These are phyloP conservation scores for Podaxis pistillaris DNA, from an alignment of 768 basidiomycete genomes.

Conservation along the genomic window DNA sequence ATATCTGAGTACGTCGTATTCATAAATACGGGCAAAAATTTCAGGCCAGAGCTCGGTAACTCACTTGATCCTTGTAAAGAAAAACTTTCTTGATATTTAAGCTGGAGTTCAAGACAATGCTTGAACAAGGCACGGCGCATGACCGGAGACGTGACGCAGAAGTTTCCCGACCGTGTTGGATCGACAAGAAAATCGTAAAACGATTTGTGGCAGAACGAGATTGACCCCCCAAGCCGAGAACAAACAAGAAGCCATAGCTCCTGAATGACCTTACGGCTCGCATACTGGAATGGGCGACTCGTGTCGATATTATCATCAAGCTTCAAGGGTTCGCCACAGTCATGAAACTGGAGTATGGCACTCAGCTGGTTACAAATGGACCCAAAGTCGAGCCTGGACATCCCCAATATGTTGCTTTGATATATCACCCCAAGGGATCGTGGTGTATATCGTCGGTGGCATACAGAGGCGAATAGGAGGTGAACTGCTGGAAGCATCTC, in stretches of 20 bases:
- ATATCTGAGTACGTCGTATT: not conserved
- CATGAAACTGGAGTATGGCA: not conserved
- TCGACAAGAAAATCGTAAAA: not conserved
- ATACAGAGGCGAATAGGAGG: conserved; percentile 19
- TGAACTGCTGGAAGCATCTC: conserved; percentile 32
- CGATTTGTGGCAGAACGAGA: conserved; percentile 5
- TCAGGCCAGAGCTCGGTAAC: not conserved
- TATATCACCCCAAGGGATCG: not conserved
- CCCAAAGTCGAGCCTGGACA: not conserved
- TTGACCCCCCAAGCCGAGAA: not conserved
- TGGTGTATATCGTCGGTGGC: not conserved
- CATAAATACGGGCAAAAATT: not conserved
- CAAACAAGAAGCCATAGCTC: not conserved
- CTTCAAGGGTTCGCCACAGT: not conserved
- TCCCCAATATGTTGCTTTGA: not conserved
- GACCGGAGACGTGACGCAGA: not conserved
- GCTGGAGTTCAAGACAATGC: not conserved
- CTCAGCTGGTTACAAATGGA: not conserved
- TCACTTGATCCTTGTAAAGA: not conserved
- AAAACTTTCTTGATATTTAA: not conserved
- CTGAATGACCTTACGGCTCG: not conserved
- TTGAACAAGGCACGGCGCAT: not conserved
- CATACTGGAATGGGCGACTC: not conserved
- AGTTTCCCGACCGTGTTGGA: not conserved
- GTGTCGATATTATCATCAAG: not conserved